These are phyloP conservation scores for Chalciporus pseudorubinellus DNA, from an alignment of 768 basidiomycete species.

Conservation along the genomic window DNA sequence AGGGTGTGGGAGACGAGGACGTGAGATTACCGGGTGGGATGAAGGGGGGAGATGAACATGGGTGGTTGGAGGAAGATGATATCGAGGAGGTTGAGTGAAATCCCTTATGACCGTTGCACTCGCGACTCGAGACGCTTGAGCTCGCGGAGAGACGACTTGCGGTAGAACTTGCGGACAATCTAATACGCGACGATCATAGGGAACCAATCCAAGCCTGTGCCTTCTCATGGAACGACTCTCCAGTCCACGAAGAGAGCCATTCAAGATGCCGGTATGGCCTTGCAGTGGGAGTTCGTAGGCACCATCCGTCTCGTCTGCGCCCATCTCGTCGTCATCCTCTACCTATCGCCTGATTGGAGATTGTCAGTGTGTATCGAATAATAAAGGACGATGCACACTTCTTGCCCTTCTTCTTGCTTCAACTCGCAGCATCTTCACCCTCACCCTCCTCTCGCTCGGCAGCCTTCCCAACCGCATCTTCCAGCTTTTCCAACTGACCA, in stretches of 20 bases:
- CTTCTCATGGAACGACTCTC: too few relatives aligned
- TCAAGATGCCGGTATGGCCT: too few relatives aligned
- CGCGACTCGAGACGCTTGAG: too few relatives aligned
- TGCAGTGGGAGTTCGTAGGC: too few relatives aligned
- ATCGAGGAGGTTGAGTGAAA: constrained; percentile 45
- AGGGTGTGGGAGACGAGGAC: constrained; percentile 30
- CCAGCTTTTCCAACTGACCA: constrained; percentile 67
- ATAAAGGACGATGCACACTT: constrained; percentile 8
- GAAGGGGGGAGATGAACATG: constrained; percentile 33
- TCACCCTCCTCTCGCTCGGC: constrained; percentile 43
- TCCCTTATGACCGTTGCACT: not conserved
- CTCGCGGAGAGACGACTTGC: too few relatives aligned
- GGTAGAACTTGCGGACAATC: too few relatives aligned
- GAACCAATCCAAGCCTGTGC: too few relatives aligned
- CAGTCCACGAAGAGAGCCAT: too few relatives aligned
- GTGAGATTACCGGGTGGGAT: constrained; percentile 27
- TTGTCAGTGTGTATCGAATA: constrained; percentile 9
- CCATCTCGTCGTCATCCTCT: constrained; percentile 51
- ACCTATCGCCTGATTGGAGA: constrained; percentile 14
- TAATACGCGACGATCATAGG: too few relatives aligned
- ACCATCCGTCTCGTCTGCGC: constrained; percentile 46
- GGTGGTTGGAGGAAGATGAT: constrained; percentile 59
- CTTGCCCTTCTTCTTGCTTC: constrained; percentile 34
- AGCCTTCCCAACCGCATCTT: constrained; percentile 62
- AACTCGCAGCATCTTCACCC: constrained; percentile 27